Evolutionary conservation across 2,329 filamentous ascomycete genomes (phyloP).

Genomic region (Aspergillus candidus): DNA sequence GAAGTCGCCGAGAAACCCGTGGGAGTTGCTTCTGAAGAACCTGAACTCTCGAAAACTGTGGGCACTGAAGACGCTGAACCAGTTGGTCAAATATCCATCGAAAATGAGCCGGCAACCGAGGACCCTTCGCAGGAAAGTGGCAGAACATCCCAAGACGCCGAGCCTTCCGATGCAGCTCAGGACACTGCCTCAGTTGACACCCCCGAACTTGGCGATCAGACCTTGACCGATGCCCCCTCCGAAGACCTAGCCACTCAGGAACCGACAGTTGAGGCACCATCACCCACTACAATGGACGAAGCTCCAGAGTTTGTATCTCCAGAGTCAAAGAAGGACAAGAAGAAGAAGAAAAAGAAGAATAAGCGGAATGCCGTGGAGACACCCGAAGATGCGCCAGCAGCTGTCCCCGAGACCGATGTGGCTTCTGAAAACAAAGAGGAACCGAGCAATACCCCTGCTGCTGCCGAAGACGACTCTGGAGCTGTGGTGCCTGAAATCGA

Average conservation of each 20-base stretch:
- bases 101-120: no score
- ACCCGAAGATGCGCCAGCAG: slow-evolving; percentile 14
- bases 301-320: slow-evolving; percentile 6
- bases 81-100: no score
- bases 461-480: neutral
- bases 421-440: slow-evolving; percentile 1
- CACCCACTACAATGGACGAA: slow-evolving; percentile 4
- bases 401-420: slow-evolving; percentile 5
- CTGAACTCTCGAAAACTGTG: no score
- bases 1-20: neutral
- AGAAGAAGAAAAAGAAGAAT: slow-evolving; percentile 39
- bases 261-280: slow-evolving; percentile 1
- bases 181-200: no score
- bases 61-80: no score
- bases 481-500: no score
- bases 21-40: neutral
- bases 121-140: no score
- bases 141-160: no score
- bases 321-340: slow-evolving; percentile 27
- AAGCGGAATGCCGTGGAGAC: slow-evolving; percentile 18
- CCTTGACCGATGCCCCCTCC: no score
- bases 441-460: neutral
- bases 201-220: no score
- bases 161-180: no score
- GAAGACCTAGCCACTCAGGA: neutral